phyloP scores from a whole-genome alignment of 129 eudicot species.

The Oenanthe sinensis region DNA sequence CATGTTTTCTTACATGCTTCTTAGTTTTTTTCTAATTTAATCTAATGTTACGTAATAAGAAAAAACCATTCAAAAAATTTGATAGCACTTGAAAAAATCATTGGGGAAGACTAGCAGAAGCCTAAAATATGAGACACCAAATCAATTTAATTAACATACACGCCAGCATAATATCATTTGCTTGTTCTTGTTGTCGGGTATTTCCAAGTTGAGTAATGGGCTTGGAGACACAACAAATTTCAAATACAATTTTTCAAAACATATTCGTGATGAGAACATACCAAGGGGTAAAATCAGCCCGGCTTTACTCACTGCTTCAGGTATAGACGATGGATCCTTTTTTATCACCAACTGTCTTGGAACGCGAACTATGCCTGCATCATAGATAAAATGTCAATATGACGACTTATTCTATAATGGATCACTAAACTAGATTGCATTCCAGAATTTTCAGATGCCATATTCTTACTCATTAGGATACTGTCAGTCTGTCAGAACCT shows the following conservation, averaged over 20 bases:
- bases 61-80: neutral
- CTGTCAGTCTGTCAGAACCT: neutral
- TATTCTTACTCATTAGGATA: neutral
- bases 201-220: neutral
- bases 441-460: neutral
- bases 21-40: neutral
- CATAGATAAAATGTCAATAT: neutral
- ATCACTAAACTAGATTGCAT: neutral
- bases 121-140: neutral
- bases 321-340: slow-evolving; percentile 71
- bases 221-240: neutral
- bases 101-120: neutral
- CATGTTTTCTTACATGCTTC: neutral
- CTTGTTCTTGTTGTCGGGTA: neutral
- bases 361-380: slow-evolving; percentile 75
- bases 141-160: neutral
- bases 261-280: slow-evolving; percentile 21
- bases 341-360: slow-evolving; percentile 83
- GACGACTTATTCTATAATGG: neutral
- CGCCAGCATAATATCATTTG: neutral
- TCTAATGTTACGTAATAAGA: neutral
- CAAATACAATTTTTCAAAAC: neutral
- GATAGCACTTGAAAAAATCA: neutral
- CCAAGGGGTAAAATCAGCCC: slow-evolving; percentile 81
- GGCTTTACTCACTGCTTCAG: slow-evolving; percentile 63